A percentile compares a stretch with the other conserved stretches of the same genome.
Evolutionary conservation across 2,329 filamentous ascomycete species (phyloP).

Genomic region (Alternaria incomplexa): DNA sequence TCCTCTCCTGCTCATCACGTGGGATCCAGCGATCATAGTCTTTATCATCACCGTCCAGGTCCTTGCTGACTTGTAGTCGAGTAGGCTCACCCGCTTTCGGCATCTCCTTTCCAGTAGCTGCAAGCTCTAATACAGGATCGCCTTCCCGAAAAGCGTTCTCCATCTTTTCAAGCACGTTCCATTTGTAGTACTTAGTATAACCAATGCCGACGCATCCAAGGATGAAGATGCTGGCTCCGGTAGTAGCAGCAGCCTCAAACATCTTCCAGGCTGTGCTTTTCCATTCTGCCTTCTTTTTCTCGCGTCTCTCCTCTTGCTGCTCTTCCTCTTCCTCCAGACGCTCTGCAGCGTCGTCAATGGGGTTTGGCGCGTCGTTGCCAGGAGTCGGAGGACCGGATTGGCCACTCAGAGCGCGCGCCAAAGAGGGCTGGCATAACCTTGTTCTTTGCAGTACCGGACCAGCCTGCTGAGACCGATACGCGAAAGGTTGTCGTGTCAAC

Average conservation of each 20-base stretch:
- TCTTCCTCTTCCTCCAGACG: conserved; percentile 24
- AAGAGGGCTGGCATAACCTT: conserved; percentile 12
- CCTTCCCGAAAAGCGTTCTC: conserved; percentile 88
- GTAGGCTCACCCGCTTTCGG: conserved; percentile 30
- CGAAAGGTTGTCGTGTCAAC: conserved; percentile 25
- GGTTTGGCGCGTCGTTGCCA: conserved; percentile 47
- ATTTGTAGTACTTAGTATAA: conserved; percentile 73
- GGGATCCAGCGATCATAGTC: conserved; percentile 76
- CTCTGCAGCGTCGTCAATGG: conserved; percentile 46
- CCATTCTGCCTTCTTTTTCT: conserved; percentile 36
- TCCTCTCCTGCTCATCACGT: conserved; percentile 78
- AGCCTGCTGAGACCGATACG: conserved; percentile 31
- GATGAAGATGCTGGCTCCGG: conserved; percentile 58
- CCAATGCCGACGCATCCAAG: conserved; percentile 56
- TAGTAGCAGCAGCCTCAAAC: conserved; percentile 59
- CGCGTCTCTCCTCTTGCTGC: conserved; percentile 9
- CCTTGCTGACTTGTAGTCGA: conserved; percentile 19
- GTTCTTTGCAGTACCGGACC: conserved; percentile 20
- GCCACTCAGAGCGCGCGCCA: conserved; percentile 38
- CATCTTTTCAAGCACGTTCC: conserved; percentile 90
- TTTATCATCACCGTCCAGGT: conserved; percentile 53
- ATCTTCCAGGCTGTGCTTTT: conserved; percentile 57
- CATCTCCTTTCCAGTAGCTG: conserved; percentile 45
- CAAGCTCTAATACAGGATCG: conserved; percentile 82
- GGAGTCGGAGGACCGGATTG: conserved; percentile 45